These are phyloP conservation scores for Mrakia blollopis DNA, from an alignment of 768 basidiomycete species.

Conservation along the genomic window DNA sequence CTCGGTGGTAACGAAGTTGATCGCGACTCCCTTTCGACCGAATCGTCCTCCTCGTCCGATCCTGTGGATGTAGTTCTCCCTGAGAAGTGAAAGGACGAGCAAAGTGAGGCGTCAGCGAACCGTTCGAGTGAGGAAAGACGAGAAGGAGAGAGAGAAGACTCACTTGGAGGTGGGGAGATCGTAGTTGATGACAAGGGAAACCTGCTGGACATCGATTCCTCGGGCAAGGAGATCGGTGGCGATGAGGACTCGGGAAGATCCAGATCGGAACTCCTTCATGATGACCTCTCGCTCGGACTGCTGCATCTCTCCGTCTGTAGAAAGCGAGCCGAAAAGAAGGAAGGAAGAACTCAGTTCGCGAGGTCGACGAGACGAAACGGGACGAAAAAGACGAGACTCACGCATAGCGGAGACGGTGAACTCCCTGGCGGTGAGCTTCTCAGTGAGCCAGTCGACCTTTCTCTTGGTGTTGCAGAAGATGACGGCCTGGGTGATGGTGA, in stretches of 20 bases:
- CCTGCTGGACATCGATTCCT: constrained; percentile 97
- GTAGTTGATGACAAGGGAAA: constrained; percentile 90
- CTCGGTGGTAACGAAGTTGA: constrained; percentile 95
- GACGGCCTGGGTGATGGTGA: constrained; percentile 98
- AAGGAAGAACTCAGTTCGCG: constrained; percentile 18
- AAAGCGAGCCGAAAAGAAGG: background rate
- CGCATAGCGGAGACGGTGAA: constrained; percentile 74
- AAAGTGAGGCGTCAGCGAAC: constrained; percentile 80
- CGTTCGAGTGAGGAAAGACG: constrained; percentile 10
- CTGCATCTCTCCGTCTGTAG: constrained; percentile 74
- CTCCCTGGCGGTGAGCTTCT: constrained; percentile 98
- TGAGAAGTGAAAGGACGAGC: constrained; percentile 17
- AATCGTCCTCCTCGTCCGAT: constrained; percentile 99
- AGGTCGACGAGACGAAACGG: background rate
- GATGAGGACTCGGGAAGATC: constrained; percentile 80
- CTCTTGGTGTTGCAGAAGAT: constrained; percentile 98
- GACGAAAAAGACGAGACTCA: constrained; percentile 52
- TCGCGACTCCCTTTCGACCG: constrained; percentile 98
- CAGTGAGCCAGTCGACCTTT: constrained; percentile 96
- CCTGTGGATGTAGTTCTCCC: constrained; percentile 72
- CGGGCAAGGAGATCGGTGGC: constrained; percentile 97
- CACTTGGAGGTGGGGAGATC: constrained; percentile 28
- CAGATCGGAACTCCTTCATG: constrained; percentile 93
- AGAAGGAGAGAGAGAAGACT: background rate
- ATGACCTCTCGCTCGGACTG: constrained; percentile 93